A percentile compares a stretch with the other conserved stretches of the same genome.
These are phyloP conservation scores for Calcarisporium arbuscula DNA, from an alignment of 2,329 filamentous ascomycete genomes.

Conservation along the genomic window DNA sequence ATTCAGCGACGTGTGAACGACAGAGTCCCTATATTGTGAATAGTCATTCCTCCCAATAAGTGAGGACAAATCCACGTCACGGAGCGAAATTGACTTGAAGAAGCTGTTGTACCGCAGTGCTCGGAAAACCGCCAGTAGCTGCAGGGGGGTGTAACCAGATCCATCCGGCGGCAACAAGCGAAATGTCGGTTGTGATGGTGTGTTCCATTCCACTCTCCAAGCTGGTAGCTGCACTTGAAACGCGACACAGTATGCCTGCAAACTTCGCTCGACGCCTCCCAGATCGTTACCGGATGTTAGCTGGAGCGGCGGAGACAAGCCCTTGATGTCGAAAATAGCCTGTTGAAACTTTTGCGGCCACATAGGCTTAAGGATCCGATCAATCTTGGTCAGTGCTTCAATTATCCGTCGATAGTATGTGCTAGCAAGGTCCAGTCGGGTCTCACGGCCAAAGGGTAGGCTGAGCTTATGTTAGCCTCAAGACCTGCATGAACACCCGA, in stretches of 20 bases:
- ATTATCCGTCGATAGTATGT: conserved; percentile 48
- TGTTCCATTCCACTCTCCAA: conserved; percentile 43
- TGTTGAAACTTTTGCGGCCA: conserved; percentile 52
- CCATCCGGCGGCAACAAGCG: conserved; percentile 39
- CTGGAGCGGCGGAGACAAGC: conserved; percentile 45
- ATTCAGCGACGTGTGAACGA: conserved; percentile 46
- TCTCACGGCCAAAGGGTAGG: conserved; percentile 35
- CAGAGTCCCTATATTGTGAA: conserved; percentile 35
- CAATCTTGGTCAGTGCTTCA: conserved; percentile 45
- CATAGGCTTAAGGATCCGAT: conserved; percentile 50
- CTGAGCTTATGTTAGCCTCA: conserved; percentile 15
- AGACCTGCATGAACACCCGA: not conserved
- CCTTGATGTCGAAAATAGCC: conserved; percentile 45
- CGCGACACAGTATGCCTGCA: conserved; percentile 48
- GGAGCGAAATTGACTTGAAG: conserved; percentile 52
- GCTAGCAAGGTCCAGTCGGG: conserved; percentile 45
- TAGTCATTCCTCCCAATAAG: conserved; percentile 35
- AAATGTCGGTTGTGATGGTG: conserved; percentile 43
- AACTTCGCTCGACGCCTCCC: conserved; percentile 46
- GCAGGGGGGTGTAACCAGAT: conserved; percentile 38
- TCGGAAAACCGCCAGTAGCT: conserved; percentile 50
- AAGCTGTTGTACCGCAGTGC: conserved; percentile 54
- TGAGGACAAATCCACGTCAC: conserved; percentile 42
- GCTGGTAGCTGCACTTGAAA: conserved; percentile 43
- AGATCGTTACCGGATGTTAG: conserved; percentile 49